Conservation (phyloP, 768 basidiomycete species). For the Coprinopsis sp. region DNA sequence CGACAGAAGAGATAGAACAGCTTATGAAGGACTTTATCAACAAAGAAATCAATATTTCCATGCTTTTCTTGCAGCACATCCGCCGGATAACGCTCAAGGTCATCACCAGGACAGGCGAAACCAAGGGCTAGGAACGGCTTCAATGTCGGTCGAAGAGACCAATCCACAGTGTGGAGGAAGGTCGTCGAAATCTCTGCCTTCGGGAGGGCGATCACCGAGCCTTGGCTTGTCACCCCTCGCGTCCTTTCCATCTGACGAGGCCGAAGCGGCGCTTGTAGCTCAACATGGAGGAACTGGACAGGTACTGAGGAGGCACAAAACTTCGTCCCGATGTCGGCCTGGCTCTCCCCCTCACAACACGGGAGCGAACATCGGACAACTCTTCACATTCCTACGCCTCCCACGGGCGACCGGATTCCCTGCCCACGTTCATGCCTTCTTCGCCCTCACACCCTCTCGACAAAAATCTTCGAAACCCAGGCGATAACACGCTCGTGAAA, state of each 20-base stretch:
- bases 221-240: slow-evolving; percentile 33
- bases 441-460: slow-evolving; percentile 41
- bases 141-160: slow-evolving; percentile 1
- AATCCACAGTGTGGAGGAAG: slow-evolving; percentile 13
- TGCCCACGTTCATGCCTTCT: slow-evolving; percentile 41
- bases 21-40: slow-evolving; percentile 39
- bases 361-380: slow-evolving; percentile 26
- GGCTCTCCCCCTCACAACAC: slow-evolving; percentile 26
- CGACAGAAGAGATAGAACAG: slow-evolving; percentile 25
- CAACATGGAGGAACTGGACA: slow-evolving; percentile 22
- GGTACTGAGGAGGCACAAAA: slow-evolving; percentile 35
- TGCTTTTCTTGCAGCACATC: slow-evolving; percentile 41
- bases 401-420: slow-evolving; percentile 42
- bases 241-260: slow-evolving; percentile 21
- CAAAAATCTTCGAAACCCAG: slow-evolving; percentile 40
- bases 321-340: slow-evolving; percentile 35
- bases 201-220: slow-evolving; percentile 10
- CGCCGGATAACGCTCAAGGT: slow-evolving; percentile 35
- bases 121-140: slow-evolving; percentile 10
- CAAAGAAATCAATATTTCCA: slow-evolving; percentile 33
- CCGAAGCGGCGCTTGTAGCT: slow-evolving; percentile 20
- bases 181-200: slow-evolving; percentile 14
- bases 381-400: slow-evolving; percentile 48
- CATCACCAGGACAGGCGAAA: slow-evolving; percentile 24
- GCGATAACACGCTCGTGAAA: slow-evolving; percentile 33